Conservation (phyloP, 768 basidiomycete genomes). For the Hortiboletus flavorubellus region DNA sequence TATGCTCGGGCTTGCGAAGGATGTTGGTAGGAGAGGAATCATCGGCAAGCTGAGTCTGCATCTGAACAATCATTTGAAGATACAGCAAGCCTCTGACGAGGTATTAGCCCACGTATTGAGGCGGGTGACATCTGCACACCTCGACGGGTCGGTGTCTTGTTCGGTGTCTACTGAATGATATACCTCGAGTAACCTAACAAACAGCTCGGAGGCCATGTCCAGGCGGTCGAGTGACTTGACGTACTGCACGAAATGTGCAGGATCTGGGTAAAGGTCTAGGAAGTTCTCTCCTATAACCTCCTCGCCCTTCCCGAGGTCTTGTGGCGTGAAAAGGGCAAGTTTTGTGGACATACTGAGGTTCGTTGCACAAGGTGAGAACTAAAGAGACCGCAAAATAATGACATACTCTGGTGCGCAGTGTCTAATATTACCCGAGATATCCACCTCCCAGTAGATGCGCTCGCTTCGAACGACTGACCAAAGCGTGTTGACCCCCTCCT, state of each 20-base stretch:
- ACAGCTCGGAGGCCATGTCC: conserved; percentile 70
- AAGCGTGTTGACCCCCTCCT: conserved; percentile 52
- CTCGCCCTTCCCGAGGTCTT: conserved; percentile 40
- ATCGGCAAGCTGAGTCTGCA: conserved; percentile 67
- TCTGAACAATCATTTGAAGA: conserved; percentile 77
- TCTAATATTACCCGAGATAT: conserved; percentile 50
- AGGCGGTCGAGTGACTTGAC: conserved; percentile 61
- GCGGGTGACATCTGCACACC: conserved; percentile 11
- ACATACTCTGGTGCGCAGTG: conserved; percentile 43
- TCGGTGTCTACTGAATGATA: conserved; percentile 44
- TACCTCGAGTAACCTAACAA: conserved; percentile 68
- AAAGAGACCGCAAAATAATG: neutral
- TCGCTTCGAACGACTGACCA: conserved; percentile 57
- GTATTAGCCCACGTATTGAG: conserved; percentile 1
- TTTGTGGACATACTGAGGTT: conserved; percentile 22
- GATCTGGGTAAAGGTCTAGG: conserved; percentile 73
- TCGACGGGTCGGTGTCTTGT: conserved; percentile 21
- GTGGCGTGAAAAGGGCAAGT: conserved; percentile 50
- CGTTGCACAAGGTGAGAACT: neutral
- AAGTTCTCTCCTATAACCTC: conserved; percentile 46
- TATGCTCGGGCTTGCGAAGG: conserved; percentile 58
- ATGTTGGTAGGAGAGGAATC: conserved; percentile 55
- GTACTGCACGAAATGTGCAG: conserved; percentile 61
- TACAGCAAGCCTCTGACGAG: conserved; percentile 58
- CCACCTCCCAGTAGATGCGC: conserved; percentile 52